Percentiles rank a stretch among this genome's conserved stretches.
Evolutionary conservation across 1,139 yeast species (phyloP).

Genomic region (Geotrichum histeridarum): DNA sequence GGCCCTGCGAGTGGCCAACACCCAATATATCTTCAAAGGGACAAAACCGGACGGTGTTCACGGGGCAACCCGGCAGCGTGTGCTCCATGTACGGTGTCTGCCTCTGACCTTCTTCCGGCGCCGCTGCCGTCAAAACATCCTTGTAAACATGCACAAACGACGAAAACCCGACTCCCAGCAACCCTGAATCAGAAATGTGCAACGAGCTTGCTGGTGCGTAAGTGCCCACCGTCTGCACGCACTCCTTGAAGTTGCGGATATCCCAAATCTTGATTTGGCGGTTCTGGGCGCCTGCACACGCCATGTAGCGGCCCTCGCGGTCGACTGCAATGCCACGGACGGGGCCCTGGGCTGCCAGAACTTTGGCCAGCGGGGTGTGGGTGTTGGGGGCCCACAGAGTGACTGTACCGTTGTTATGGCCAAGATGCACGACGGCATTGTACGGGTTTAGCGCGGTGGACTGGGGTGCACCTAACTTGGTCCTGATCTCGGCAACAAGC

Average conservation of each 20-base stretch:
- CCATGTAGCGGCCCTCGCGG: constrained; percentile 93
- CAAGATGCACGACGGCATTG: constrained; percentile 92
- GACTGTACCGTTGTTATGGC: constrained; percentile 90
- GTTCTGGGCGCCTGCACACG: constrained; percentile 76
- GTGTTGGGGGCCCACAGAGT: constrained; percentile 90
- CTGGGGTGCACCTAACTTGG: constrained; percentile 85
- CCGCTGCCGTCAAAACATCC: constrained; percentile 38
- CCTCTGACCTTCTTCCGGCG: constrained; percentile 41
- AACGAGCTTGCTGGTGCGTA: constrained; percentile 85
- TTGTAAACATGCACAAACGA: constrained; percentile 74
- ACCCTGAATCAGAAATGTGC: constrained; percentile 81
- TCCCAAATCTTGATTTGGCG: constrained; percentile 89
- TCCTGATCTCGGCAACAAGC: constrained; percentile 73
- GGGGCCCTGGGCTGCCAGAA: constrained; percentile 81
- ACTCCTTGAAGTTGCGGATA: constrained; percentile 73
- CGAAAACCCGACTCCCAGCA: constrained; percentile 88
- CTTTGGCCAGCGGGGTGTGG: constrained; percentile 77
- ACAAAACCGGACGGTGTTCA: constrained; percentile 65
- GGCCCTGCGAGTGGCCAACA: constrained; percentile 74
- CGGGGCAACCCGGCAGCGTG: constrained; percentile 68
- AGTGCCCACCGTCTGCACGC: constrained; percentile 53
- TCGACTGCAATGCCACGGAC: constrained; percentile 80
- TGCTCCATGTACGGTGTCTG: constrained; percentile 89
- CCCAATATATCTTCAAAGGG: constrained; percentile 96
- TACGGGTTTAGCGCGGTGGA: constrained; percentile 88